Base-by-base conservation (phyloP, 2,329 filamentous ascomycete genomes). In the Nemania bipapillata region DNA sequence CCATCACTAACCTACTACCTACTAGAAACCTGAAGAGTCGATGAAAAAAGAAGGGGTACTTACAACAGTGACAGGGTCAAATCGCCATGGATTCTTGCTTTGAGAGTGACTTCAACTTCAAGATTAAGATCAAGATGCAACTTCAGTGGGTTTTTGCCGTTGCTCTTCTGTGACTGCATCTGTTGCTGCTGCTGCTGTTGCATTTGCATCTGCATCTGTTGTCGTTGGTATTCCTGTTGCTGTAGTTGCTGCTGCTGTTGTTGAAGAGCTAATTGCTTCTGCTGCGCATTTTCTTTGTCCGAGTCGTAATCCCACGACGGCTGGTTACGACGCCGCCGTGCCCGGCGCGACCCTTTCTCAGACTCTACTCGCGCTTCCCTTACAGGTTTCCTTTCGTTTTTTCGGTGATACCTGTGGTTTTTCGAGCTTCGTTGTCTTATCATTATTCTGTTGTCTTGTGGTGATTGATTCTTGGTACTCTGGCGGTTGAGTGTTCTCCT, bases 1-100 rank as follows among this genome's bases (percentile, higher is more conserved):
- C 35, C n/a, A n/a, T 15, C 24, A n/a, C 22, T 42, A 35, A 55
- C 45, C 20, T 12, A 28, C 22, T 7, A 55, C 45, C 20, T 12
- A 28, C 22, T 7, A 7, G 47, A 3, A 6, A 2, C 20, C n/a
- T 32, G 24, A 15, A 30, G 22, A 12, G 35, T 37, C 32, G 3
- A 62, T 68, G 52, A 72, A 71, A 68, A 71, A 57, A 54, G 50
- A 58, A 47, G 52, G 22, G 50, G 52, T 40, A 71, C 72, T 28
- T 72, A 73, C 72, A 73, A 71, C 30, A 73, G 70, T 7, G 72
- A 63, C 4, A 73, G 81, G 37, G 92, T 94, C 72, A 96, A 81
- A 82, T 96, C 93, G 77, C 93, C 93, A 75, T 94, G 90, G 72
- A 96, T 94, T 80, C 91, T 90, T 22, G 92, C 92, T 85, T 96